Percentiles rank a stretch among this genome's conserved stretches.
These are phyloP conservation scores for Paramarasmius palmivorus DNA, from an alignment of 1,284 basidiomycete genomes.

Conservation along the genomic window DNA sequence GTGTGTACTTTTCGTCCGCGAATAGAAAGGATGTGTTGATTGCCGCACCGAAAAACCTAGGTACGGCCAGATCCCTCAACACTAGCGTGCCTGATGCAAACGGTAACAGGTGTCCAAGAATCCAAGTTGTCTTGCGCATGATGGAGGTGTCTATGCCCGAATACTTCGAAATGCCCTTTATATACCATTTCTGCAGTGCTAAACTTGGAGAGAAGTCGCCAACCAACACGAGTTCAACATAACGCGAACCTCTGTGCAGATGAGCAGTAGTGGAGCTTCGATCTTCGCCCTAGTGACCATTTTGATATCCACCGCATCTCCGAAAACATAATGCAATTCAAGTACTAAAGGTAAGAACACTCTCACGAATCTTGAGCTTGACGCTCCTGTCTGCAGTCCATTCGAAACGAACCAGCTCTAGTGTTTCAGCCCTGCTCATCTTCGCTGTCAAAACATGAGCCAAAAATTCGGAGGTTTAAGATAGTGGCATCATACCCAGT, in stretches of 20 bases:
- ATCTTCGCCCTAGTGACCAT: no score
- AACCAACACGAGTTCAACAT: no score
- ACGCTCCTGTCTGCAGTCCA: conserved; percentile 86
- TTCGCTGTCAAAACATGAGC: conserved; percentile 44
- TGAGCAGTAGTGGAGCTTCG: no score
- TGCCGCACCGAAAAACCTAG: conserved; percentile 3
- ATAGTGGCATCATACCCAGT: conserved; percentile 46
- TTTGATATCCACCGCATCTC: background rate
- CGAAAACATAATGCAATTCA: conserved; percentile 19
- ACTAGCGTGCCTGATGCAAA: background rate
- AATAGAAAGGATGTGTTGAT: conserved; percentile 4
- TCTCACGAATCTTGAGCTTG: conserved; percentile 78
- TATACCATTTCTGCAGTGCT: no score
- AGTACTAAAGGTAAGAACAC: conserved; percentile 82
- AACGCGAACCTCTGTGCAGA: no score
- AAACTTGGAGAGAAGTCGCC: no score
- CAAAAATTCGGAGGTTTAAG: background rate
- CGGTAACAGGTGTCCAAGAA: no score
- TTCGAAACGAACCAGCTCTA: conserved; percentile 77
- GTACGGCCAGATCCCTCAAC: background rate
- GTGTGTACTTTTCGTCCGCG: conserved; percentile 1
- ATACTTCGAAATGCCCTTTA: no score
- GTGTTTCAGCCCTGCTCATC: conserved; percentile 69
- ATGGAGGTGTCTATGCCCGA: no score
- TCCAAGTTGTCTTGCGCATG: no score